Conservation (phyloP, 179 eudicot species). For the Gypsophila paniculata region DNA sequence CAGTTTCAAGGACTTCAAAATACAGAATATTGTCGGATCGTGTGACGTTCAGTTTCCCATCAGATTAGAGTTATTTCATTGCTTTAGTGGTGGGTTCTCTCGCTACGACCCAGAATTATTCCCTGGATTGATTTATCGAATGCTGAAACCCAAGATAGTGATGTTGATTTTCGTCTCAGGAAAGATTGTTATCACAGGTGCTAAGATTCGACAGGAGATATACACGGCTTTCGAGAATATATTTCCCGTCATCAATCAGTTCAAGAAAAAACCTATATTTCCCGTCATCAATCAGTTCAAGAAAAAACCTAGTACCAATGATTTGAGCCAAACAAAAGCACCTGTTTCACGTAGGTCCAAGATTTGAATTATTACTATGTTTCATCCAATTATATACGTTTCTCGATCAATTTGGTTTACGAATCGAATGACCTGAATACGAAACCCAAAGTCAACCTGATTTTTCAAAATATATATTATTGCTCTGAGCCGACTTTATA, state of each 20-base stretch:
- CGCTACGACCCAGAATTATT: constrained; percentile 93
- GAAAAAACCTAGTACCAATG: constrained; percentile 30
- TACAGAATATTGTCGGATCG: constrained; percentile 81
- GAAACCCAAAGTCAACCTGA: no score
- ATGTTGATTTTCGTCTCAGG: constrained; percentile 57
- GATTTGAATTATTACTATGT: no score
- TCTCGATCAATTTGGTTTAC: no score
- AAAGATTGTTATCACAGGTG: constrained; percentile 78
- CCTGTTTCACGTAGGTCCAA: no score
- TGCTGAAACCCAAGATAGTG: constrained; percentile 69
- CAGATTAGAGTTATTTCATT: constrained; percentile 69
- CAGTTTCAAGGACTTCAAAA: constrained; percentile 77
- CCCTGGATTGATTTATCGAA: constrained; percentile 88
- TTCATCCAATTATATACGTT: no score
- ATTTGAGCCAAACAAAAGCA: background rate
- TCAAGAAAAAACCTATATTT: constrained; percentile 55
- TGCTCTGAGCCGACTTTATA: no score
- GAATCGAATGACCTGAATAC: no score
- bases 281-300: constrained; percentile 80
- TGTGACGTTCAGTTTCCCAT: constrained; percentile 84
- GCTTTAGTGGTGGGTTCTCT: constrained; percentile 62
- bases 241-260: constrained; percentile 82
- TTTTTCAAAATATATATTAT: no score
- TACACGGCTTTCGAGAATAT: constrained; percentile 81
- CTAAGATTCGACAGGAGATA: constrained; percentile 57